phyloP scores from a whole-genome alignment of 192 early-diverging fungal genomes.

The Rhizoclosmatium globosum region DNA sequence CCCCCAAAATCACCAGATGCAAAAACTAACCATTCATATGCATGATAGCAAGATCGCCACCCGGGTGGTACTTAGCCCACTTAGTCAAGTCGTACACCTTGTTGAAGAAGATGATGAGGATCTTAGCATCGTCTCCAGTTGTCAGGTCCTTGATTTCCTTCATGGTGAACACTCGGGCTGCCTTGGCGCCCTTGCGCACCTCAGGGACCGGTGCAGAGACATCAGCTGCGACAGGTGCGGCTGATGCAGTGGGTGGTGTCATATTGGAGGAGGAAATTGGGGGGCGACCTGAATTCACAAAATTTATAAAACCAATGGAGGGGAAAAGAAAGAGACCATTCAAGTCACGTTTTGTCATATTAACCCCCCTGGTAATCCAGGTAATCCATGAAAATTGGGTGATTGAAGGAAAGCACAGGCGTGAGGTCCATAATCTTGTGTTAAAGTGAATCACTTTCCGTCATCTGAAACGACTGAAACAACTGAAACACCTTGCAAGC shows the following conservation, averaged over 20 bases:
- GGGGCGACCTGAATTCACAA: too few species aligned
- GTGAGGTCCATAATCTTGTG: too few species aligned
- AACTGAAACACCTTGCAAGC: too few species aligned
- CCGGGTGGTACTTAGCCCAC: conserved; percentile 82
- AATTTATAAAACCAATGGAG: too few species aligned
- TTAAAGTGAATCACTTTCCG: too few species aligned
- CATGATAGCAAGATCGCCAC: conserved; percentile 87
- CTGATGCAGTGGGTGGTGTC: not conserved
- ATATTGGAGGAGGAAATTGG: conserved; percentile 2
- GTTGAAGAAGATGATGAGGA: conserved; percentile 81
- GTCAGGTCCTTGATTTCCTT: conserved; percentile 18
- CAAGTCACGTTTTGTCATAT: too few species aligned
- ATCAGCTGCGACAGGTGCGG: not conserved
- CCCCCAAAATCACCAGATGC: not conserved
- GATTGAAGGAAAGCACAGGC: too few species aligned
- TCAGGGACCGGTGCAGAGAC: too few species aligned
- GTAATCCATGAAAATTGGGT: too few species aligned
- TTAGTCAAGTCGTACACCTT: conserved; percentile 90
- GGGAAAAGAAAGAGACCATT: too few species aligned
- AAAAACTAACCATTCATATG: conserved; percentile 77
- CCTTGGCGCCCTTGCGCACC: not conserved
- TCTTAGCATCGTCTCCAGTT: conserved; percentile 52
- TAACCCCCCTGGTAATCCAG: too few species aligned
- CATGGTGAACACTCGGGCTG: conserved; percentile 27
- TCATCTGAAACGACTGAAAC: too few species aligned